phyloP scores from a whole-genome alignment of 2,329 filamentous ascomycete species.

The Aspergillus udagawae region DNA sequence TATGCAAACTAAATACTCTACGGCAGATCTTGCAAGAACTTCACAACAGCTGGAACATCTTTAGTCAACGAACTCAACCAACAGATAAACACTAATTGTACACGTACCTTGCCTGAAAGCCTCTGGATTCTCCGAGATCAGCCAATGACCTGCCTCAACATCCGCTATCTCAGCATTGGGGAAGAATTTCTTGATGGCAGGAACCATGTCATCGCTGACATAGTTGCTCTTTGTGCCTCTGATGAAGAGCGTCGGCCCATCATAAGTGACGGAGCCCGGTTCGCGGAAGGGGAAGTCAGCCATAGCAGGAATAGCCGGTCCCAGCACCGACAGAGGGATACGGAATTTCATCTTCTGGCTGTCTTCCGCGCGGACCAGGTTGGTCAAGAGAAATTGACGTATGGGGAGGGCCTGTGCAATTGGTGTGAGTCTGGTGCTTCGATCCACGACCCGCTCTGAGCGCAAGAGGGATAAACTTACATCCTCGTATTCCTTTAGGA shows the following conservation, averaged over 20 bases:
- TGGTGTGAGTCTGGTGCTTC: neutral
- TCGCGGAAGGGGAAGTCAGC: slow-evolving; percentile 85
- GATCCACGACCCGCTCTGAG: neutral
- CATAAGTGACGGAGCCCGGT: slow-evolving; percentile 63
- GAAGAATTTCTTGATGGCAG: slow-evolving; percentile 40
- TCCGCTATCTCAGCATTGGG: slow-evolving; percentile 38
- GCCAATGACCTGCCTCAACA: slow-evolving; percentile 42
- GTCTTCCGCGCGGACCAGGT: slow-evolving; percentile 59
- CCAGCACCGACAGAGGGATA: slow-evolving; percentile 71
- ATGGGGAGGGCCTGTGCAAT: slow-evolving; percentile 60
- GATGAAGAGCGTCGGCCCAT: slow-evolving; percentile 76
- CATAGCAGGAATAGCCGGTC: slow-evolving; percentile 65
- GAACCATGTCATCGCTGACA: slow-evolving; percentile 37
- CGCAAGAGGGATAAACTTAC: slow-evolving; percentile 37
- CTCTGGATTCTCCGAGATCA: slow-evolving; percentile 44
- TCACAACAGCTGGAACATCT: slow-evolving; percentile 26
- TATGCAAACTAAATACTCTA: slow-evolving; percentile 3
- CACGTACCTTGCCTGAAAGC: slow-evolving; percentile 37
- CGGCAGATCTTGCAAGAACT: slow-evolving; percentile 26
- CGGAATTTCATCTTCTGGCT: slow-evolving; percentile 65
- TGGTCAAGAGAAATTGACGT: slow-evolving; percentile 87
- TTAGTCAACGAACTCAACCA: slow-evolving; percentile 9
- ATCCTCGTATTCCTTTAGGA: slow-evolving; percentile 70
- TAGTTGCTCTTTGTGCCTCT: slow-evolving; percentile 40
- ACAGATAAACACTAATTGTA: neutral